Evolutionary conservation across 2,329 filamentous ascomycete genomes (phyloP).

Genomic region (Huntiella decipiens): DNA sequence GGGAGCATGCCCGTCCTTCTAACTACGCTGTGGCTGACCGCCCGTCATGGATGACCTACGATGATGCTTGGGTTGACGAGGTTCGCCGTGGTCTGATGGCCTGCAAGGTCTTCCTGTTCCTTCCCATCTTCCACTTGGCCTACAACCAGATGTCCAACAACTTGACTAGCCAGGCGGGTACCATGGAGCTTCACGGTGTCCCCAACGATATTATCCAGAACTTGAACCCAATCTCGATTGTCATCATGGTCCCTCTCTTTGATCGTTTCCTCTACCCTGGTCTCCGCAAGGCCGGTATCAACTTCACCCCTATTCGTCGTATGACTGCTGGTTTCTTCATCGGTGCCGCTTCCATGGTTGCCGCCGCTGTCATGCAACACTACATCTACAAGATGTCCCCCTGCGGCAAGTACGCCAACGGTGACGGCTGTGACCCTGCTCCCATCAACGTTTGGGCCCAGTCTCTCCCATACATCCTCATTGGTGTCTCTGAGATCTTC

Average conservation of each 20-base stretch:
- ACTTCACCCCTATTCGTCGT: slow-evolving; percentile 58
- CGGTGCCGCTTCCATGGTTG: slow-evolving; percentile 41
- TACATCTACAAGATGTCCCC: slow-evolving; percentile 45
- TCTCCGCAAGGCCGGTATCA: slow-evolving; percentile 42
- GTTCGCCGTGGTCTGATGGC: slow-evolving; percentile 50
- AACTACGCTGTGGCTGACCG: slow-evolving; percentile 33
- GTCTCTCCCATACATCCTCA: slow-evolving; percentile 30
- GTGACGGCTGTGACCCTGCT: slow-evolving; percentile 31
- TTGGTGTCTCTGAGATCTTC: slow-evolving; percentile 33
- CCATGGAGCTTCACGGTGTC: slow-evolving; percentile 48
- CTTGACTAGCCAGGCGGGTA: slow-evolving; percentile 43
- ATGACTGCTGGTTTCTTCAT: slow-evolving; percentile 53
- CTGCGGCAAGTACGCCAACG: slow-evolving; percentile 37
- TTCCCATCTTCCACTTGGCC: slow-evolving; percentile 42
- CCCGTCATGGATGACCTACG: slow-evolving; percentile 61
- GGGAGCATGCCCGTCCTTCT: slow-evolving; percentile 51
- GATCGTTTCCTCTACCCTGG: slow-evolving; percentile 51
- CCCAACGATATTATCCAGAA: slow-evolving; percentile 66
- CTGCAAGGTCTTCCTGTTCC: slow-evolving; percentile 52
- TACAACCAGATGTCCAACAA: slow-evolving; percentile 44
- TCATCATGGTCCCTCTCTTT: slow-evolving; percentile 55
- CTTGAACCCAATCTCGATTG: slow-evolving; percentile 54
- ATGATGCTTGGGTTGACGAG: slow-evolving; percentile 69
- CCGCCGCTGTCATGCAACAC: slow-evolving; percentile 35
- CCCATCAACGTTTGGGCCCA: slow-evolving; percentile 48